These are phyloP conservation scores for Cystobasidium tubakii DNA, from an alignment of 768 basidiomycete species.

Conservation along the genomic window DNA sequence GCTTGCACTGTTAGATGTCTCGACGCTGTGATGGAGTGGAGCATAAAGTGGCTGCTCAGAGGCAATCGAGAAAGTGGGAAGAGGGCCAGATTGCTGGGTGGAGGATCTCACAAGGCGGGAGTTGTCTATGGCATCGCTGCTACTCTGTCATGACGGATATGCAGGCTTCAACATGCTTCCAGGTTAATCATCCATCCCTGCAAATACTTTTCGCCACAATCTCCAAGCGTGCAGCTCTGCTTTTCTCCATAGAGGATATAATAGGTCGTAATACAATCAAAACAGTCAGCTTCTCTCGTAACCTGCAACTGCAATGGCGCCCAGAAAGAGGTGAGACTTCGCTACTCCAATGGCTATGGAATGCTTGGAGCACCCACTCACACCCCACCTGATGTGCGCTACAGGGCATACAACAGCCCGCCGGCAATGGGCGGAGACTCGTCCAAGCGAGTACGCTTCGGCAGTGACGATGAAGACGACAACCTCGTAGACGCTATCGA, in stretches of 20 bases:
- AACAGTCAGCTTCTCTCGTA: background rate
- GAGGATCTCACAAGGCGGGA: too few relatives aligned
- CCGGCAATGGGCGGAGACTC: constrained; percentile 28
- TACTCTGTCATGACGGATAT: too few relatives aligned
- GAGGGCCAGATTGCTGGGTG: too few relatives aligned
- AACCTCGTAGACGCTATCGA: constrained; percentile 12
- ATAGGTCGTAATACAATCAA: too few relatives aligned
- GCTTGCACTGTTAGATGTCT: background rate
- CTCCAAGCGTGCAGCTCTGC: constrained; percentile 2
- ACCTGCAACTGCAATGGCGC: background rate
- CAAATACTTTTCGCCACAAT: background rate
- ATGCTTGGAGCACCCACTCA: background rate
- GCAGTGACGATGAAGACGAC: constrained; percentile 16
- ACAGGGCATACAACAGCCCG: constrained; percentile 18
- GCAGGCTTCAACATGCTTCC: too few relatives aligned
- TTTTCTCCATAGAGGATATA: background rate
- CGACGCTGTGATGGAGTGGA: background rate
- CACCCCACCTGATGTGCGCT: background rate
- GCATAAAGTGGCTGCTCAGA: background rate
- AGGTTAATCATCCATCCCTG: too few relatives aligned
- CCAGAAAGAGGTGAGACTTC: background rate
- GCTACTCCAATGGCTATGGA: too few relatives aligned
- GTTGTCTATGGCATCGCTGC: too few relatives aligned
- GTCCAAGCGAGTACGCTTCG: constrained; percentile 23
- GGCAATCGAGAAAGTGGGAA: background rate